Base-by-base conservation (phyloP, 2,329 filamentous ascomycete species). In the Blastomyces parvus region DNA sequence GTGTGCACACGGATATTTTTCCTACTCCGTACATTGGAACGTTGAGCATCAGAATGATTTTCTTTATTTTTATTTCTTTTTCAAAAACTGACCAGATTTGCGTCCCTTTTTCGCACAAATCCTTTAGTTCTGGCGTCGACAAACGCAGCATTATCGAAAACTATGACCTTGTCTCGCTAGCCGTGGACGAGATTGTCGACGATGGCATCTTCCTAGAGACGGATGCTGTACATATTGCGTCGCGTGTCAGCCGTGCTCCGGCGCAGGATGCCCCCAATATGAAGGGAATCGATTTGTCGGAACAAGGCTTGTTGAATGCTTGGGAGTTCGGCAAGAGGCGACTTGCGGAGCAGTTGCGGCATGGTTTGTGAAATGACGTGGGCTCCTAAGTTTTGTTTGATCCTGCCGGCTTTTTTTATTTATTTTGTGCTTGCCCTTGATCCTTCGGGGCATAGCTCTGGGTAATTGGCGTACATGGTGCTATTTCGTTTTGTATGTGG, bases 121-220 rank as follows among this genome's bases (percentile, higher is more conserved):
- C 50, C 62, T 63, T 53, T 69, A 96, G 91, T 78, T 93, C 95
- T 83, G 91, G 91, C 42, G 92, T 95, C 60, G 94, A 99, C 81
- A 97, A 97, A 84, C 88, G 94, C 69, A 97, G 94, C 64, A 91
- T 97, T 69, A 88, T 97, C 73, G 94, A 99, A 79, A 97, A 97
- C 84, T 99, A 97, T 82, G 94, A 97, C 77, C 84, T 97, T 27
- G 90, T 97, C 66, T 89, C 91, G 17, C 85, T 99, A 62, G 90
- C 92, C 55, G 90, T 99, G 67, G 94, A 99, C 77, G 94, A 99
- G 78, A 93, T 95, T 66, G 86, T 95, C 62, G 91, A 96, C 77
- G 91, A 96, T 73, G 94, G 94, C 65, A 95, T 97, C 74, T 93
- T 99, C 70, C 86, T 99, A 66, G 94, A 99, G 80, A 97, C 93